Percentiles rank a stretch among this genome's conserved stretches.
Conservation (phyloP, 306 rosid species). For the Pyrus betulifolia region DNA sequence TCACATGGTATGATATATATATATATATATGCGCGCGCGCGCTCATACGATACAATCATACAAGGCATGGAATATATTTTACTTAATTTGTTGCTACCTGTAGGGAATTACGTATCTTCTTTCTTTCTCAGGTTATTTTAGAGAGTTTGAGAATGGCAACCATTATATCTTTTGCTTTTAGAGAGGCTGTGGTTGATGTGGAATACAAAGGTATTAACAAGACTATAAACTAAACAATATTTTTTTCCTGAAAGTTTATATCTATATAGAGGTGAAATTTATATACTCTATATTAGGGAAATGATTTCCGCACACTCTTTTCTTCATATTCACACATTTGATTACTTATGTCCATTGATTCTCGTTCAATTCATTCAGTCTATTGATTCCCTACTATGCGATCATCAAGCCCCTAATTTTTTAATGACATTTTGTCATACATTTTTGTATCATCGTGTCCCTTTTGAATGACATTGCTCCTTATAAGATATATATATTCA, state of each 20-base stretch:
- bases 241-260: not conserved
- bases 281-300: no score
- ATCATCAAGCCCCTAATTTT: not conserved
- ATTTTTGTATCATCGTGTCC: not conserved
- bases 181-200: conserved; percentile 91
- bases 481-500: not conserved
- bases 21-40: not conserved
- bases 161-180: conserved; percentile 77
- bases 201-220: conserved; percentile 68
- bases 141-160: conserved; percentile 93
- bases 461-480: not conserved
- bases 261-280: not conserved
- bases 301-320: not conserved
- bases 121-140: conserved; percentile 48
- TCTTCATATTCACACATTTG: not conserved
- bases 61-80: not conserved
- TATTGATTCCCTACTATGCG: not conserved
- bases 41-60: not conserved
- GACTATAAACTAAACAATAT: not conserved
- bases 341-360: not conserved
- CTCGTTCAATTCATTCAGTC: not conserved
- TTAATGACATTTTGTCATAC: no score
- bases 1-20: conserved; percentile 48
- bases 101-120: conserved; percentile 12
- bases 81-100: conserved; percentile 1